A percentile compares a stretch with the other conserved stretches of the same genome.
Evolutionary conservation across 768 basidiomycete genomes (phyloP).

Genomic region (Thelephora ganbajun): DNA sequence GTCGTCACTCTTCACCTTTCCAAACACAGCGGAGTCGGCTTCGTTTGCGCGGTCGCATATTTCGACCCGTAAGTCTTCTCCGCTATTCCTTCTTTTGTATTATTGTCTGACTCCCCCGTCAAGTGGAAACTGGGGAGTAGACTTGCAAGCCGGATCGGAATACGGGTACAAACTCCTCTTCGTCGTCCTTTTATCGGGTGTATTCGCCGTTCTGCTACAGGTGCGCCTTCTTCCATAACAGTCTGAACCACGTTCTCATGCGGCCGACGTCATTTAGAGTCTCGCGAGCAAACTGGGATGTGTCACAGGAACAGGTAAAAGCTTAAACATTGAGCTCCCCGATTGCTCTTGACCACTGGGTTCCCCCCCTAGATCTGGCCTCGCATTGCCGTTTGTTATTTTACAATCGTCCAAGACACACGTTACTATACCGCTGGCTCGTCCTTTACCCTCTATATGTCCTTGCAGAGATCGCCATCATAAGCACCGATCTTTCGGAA

Average conservation of each 20-base stretch:
- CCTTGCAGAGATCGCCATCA: constrained; percentile 35
- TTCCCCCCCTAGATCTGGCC: constrained; percentile 24
- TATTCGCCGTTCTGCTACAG: constrained; percentile 78
- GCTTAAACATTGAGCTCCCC: not conserved
- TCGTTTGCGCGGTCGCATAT: constrained; percentile 80
- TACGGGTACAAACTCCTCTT: constrained; percentile 84
- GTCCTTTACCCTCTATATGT: constrained; percentile 33
- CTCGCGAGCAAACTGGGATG: constrained; percentile 72
- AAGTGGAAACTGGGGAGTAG: constrained; percentile 84
- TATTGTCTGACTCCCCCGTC: not conserved
- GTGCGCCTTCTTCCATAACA: constrained; percentile 19
- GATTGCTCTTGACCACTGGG: not conserved
- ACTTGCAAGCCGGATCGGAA: constrained; percentile 73
- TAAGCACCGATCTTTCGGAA: constrained; percentile 46
- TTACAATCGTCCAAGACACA: constrained; percentile 27
- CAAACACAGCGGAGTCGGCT: constrained; percentile 69
- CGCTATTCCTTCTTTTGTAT: not conserved
- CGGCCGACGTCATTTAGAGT: constrained; percentile 26
- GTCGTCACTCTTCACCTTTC: constrained; percentile 28
- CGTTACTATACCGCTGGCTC: constrained; percentile 22
- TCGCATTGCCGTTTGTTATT: constrained; percentile 34
- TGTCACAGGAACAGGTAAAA: constrained; percentile 65
- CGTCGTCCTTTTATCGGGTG: constrained; percentile 67
- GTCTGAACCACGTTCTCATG: not conserved
- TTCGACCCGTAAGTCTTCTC: constrained; percentile 58